Conservation (phyloP, 1,284 basidiomycete species). For the Cryptococcus maquisensis region DNA sequence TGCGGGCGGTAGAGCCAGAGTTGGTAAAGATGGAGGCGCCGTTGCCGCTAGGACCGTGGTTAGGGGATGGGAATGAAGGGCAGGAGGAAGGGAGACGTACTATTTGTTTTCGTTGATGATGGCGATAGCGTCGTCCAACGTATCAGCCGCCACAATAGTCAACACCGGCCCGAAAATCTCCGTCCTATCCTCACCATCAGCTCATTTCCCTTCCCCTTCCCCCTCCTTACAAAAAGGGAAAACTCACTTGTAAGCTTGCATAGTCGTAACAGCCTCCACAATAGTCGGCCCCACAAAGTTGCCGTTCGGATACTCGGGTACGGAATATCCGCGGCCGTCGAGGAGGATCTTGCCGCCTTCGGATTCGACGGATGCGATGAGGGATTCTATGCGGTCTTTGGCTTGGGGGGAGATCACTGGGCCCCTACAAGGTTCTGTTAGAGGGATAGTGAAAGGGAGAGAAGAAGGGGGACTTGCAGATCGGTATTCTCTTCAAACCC, state of each 20-base stretch:
- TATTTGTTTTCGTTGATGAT: slow-evolving; percentile 86
- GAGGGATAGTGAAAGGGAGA: not conserved
- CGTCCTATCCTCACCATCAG: slow-evolving; percentile 55
- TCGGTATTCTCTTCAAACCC: slow-evolving; percentile 87
- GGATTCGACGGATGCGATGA: slow-evolving; percentile 74
- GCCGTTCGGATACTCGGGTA: slow-evolving; percentile 76
- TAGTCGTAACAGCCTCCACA: slow-evolving; percentile 72
- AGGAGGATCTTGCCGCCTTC: slow-evolving; percentile 85
- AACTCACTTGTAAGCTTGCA: slow-evolving; percentile 80
- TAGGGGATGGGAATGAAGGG: not conserved
- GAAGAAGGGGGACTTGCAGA: slow-evolving; percentile 57
- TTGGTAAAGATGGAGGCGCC: slow-evolving; percentile 97
- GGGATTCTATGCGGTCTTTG: slow-evolving; percentile 68
- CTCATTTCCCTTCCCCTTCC: not conserved
- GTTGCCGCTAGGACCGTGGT: slow-evolving; percentile 57
- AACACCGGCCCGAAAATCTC: slow-evolving; percentile 96
- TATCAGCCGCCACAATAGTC: slow-evolving; percentile 72
- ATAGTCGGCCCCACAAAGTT: slow-evolving; percentile 96
- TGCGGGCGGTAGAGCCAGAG: slow-evolving; percentile 90
- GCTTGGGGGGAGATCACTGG: slow-evolving; percentile 89
- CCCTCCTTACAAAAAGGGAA: not conserved
- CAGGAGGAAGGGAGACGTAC: slow-evolving; percentile 38
- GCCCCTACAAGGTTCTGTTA: slow-evolving; percentile 57
- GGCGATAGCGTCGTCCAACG: slow-evolving; percentile 83
- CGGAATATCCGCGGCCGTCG: slow-evolving; percentile 71